These are phyloP conservation scores for Eucalyptus pumila DNA, from an alignment of 345 rosid species.

Conservation along the genomic window DNA sequence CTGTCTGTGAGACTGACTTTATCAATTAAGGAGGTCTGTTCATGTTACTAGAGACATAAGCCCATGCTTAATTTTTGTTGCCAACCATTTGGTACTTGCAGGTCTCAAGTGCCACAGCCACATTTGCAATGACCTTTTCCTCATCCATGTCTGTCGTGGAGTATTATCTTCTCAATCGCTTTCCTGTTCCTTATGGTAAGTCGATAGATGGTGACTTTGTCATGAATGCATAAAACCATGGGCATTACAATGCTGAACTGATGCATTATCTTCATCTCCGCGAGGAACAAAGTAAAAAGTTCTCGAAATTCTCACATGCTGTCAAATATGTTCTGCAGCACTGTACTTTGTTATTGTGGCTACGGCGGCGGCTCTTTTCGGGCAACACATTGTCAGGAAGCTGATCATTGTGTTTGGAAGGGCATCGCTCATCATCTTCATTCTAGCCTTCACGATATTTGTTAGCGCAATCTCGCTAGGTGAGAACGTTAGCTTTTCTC, in stretches of 20 bases:
- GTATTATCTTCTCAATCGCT: conserved; percentile 43
- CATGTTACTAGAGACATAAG: neutral
- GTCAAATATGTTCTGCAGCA: conserved; percentile 14
- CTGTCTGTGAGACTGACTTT: neutral
- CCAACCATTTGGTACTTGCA: neutral
- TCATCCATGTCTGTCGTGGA: conserved; percentile 53
- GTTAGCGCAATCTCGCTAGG: conserved; percentile 41
- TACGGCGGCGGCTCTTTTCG: conserved; percentile 23
- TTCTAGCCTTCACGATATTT: conserved; percentile 31
- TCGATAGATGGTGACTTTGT: neutral
- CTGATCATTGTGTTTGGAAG: conserved; percentile 26
- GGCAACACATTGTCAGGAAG: conserved; percentile 31
- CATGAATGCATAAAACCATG: neutral
- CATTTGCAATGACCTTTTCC: conserved; percentile 48
- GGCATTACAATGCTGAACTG: neutral
- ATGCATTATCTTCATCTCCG: neutral
- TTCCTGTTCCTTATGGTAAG: conserved; percentile 41
- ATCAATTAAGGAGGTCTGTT: neutral
- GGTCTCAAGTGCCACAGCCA: conserved; percentile 56
- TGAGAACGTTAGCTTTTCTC: neutral
- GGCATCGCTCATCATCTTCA: conserved; percentile 43
- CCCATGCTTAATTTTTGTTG: neutral
- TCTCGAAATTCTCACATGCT: neutral
- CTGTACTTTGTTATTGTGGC: conserved; percentile 26
- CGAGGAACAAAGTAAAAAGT: neutral